Conservation (phyloP, 1,284 basidiomycete species). For the Kwoniella shivajii region DNA sequence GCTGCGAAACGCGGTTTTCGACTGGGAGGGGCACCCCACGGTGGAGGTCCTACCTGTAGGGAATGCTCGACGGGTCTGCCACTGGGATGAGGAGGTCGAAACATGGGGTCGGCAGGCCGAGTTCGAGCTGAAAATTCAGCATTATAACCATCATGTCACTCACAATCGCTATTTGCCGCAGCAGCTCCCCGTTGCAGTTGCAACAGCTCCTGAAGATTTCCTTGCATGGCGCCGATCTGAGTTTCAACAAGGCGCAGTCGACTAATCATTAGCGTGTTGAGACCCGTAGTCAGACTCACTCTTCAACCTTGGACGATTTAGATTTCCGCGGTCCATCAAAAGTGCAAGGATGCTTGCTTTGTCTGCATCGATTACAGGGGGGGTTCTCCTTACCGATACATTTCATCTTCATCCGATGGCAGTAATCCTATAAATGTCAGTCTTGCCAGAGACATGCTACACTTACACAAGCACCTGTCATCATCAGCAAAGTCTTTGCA, state of each 20-base stretch:
- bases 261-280: constrained; percentile 54
- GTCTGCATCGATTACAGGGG: constrained; percentile 83
- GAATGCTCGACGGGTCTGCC: constrained; percentile 59
- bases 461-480: constrained; percentile 14
- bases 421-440: constrained; percentile 34
- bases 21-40: constrained; percentile 2
- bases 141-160: not conserved
- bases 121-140: too few relatives aligned
- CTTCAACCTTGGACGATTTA: constrained; percentile 68
- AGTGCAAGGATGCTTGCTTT: constrained; percentile 78
- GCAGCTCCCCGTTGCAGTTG: constrained; percentile 60
- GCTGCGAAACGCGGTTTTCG: not conserved
- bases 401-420: constrained; percentile 61
- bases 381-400: constrained; percentile 75
- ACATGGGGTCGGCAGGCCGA: not conserved
- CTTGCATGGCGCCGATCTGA: constrained; percentile 76
- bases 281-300: constrained; percentile 61
- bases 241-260: constrained; percentile 81
- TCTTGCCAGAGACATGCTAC: not conserved
- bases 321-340: constrained; percentile 87
- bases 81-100: constrained; percentile 29
- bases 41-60: not conserved
- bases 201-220: constrained; percentile 73
- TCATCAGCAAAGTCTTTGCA: not conserved
- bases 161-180: constrained; percentile 17